These are phyloP conservation scores for Stygiomarasmius scandens DNA, from an alignment of 1,284 basidiomycete species.

Conservation along the genomic window DNA sequence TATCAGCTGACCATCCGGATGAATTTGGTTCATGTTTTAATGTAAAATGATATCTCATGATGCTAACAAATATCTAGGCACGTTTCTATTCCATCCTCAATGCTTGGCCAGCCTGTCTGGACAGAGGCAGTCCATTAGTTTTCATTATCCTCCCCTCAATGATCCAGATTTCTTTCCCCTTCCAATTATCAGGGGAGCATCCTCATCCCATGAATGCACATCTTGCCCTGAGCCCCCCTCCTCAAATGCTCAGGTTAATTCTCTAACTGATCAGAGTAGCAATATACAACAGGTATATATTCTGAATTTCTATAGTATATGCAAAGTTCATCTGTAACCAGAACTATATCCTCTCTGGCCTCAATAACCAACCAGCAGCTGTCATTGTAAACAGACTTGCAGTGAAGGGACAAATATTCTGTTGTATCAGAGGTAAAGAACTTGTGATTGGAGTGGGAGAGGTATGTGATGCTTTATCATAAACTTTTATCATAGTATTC, in stretches of 20 bases:
- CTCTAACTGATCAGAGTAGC: neutral
- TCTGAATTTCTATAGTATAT: no score
- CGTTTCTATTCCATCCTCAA: neutral
- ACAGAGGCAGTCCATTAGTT: neutral
- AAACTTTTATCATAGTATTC: neutral
- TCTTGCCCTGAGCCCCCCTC: no score
- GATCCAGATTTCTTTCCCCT: neutral
- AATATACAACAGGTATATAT: no score
- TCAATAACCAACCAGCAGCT: neutral
- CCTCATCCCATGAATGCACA: neutral
- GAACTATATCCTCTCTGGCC: neutral
- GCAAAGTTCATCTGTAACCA: no score
- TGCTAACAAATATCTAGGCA: neutral
- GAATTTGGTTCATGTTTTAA: neutral
- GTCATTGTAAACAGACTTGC: neutral
- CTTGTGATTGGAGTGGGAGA: neutral
- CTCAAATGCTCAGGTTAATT: no score
- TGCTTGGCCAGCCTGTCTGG: neutral
- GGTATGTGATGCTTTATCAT: neutral
- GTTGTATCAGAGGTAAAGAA: neutral
- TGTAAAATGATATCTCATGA: neutral
- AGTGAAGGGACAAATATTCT: neutral
- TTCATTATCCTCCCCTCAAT: neutral
- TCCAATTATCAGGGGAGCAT: neutral
- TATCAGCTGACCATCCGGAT: neutral